These are phyloP conservation scores for Deuterostichococcus epilithicus DNA, from an alignment of 139 green algal species.

Conservation along the genomic window DNA sequence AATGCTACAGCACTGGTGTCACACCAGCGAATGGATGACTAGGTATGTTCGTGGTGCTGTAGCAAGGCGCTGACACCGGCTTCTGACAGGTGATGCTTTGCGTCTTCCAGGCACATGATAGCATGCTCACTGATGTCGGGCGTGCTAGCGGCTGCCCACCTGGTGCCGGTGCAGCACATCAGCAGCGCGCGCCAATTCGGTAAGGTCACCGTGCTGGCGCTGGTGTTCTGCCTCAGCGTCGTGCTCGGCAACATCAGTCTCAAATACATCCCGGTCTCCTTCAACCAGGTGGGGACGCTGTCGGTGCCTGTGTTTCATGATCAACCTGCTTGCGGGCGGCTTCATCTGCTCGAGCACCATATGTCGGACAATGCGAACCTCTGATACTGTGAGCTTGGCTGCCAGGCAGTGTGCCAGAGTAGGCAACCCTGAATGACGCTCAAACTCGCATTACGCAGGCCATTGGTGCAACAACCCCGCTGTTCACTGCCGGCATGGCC, in stretches of 20 bases:
- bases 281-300: constrained; percentile 53
- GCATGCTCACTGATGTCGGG: constrained; percentile 69
- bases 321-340: too few species aligned
- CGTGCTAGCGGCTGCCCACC: constrained; percentile 31
- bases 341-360: too few species aligned
- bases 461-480: constrained; percentile 86
- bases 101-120: constrained; percentile 86
- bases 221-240: constrained; percentile 83
- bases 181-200: constrained; percentile 56
- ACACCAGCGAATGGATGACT: too few species aligned
- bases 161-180: constrained; percentile 57
- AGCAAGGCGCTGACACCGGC: too few species aligned
- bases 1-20: too few species aligned
- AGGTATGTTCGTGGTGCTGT: too few species aligned
- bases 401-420: too few species aligned
- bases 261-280: constrained; percentile 76
- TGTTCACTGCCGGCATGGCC: constrained; percentile 88
- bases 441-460: constrained; percentile 46
- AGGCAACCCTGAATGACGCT: too few species aligned
- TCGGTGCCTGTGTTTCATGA: neutral
- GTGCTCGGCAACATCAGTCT: constrained; percentile 86
- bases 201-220: constrained; percentile 70
- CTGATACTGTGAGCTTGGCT: too few species aligned
- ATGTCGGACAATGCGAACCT: too few species aligned
- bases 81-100: too few species aligned